These are phyloP conservation scores for Butyriboletus loyo DNA, from an alignment of 768 basidiomycete species.

Conservation along the genomic window DNA sequence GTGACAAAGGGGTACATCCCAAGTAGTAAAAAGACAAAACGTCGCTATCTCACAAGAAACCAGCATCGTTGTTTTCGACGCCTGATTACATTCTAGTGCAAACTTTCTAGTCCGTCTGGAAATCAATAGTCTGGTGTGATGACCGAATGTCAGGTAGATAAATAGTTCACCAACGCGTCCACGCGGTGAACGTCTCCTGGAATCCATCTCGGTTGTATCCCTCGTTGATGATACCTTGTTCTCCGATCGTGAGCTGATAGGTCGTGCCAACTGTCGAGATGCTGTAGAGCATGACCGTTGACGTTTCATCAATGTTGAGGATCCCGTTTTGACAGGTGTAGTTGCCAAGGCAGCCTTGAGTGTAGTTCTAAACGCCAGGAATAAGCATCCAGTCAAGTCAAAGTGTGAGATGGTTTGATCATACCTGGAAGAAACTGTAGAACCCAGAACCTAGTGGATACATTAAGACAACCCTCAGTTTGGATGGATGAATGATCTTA, in stretches of 20 bases:
- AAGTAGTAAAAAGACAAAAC: neutral
- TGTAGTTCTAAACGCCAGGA: slow-evolving; percentile 35
- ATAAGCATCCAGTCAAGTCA: neutral
- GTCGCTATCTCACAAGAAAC: neutral
- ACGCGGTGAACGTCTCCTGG: slow-evolving; percentile 38
- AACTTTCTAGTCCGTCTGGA: neutral
- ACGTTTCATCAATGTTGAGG: slow-evolving; percentile 39
- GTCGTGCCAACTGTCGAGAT: slow-evolving; percentile 48
- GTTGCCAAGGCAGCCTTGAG: slow-evolving; percentile 35
- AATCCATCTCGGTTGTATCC: slow-evolving; percentile 43
- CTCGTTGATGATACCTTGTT: slow-evolving; percentile 35
- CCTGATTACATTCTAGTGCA: neutral
- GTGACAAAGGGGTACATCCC: neutral
- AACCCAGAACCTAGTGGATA: slow-evolving; percentile 40
- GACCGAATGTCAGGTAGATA: neutral
- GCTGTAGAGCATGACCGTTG: slow-evolving; percentile 43
- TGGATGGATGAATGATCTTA: slow-evolving; percentile 5
- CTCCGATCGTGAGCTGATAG: slow-evolving; percentile 39
- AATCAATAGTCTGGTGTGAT: neutral
- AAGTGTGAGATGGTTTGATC: neutral
- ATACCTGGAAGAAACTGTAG: slow-evolving; percentile 52
- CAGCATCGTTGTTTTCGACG: neutral
- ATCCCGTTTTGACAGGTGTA: slow-evolving; percentile 43
- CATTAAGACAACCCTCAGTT: neutral
- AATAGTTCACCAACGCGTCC: slow-evolving; percentile 27